phyloP scores from a whole-genome alignment of 2,329 filamentous ascomycete genomes.

The Penicillium sp. region DNA sequence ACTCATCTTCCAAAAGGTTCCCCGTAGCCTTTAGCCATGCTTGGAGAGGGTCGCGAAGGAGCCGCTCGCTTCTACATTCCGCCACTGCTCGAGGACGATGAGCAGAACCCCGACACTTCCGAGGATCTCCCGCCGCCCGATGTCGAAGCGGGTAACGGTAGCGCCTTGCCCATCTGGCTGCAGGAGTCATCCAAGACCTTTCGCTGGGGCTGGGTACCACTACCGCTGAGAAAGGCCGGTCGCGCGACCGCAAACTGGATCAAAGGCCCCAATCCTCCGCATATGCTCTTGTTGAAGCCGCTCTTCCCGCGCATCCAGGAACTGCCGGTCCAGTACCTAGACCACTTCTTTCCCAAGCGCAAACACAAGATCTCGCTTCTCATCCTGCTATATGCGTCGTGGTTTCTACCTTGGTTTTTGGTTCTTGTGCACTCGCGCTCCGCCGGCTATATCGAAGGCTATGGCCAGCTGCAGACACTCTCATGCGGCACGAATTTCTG shows the following conservation, averaged over 20 bases:
- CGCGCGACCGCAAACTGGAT: conserved; percentile 46
- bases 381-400: conserved; percentile 43
- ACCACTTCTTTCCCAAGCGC: conserved; percentile 46
- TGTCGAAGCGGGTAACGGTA: conserved; percentile 26
- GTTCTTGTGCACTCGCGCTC: conserved; percentile 47
- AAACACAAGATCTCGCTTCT: conserved; percentile 46
- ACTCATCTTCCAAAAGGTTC: no score
- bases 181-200: conserved; percentile 48
- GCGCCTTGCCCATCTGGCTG: conserved; percentile 46
- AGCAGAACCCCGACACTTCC: conserved; percentile 36
- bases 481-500: conserved; percentile 49
- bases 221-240: conserved; percentile 45
- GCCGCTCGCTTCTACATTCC: conserved; percentile 34
- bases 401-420: conserved; percentile 49
- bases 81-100: conserved; percentile 36
- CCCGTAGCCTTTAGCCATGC: conserved; percentile 21
- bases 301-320: conserved; percentile 48
- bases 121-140: conserved; percentile 31
- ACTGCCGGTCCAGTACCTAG: conserved; percentile 44
- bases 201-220: conserved; percentile 49
- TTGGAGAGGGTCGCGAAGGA: conserved; percentile 32
- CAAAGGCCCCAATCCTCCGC: conserved; percentile 49
- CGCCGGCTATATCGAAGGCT: conserved; percentile 49
- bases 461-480: conserved; percentile 46
- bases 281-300: conserved; percentile 46